phyloP scores from a whole-genome alignment of 192 early-diverging fungal species.

The Irineochytrium annulatum region DNA sequence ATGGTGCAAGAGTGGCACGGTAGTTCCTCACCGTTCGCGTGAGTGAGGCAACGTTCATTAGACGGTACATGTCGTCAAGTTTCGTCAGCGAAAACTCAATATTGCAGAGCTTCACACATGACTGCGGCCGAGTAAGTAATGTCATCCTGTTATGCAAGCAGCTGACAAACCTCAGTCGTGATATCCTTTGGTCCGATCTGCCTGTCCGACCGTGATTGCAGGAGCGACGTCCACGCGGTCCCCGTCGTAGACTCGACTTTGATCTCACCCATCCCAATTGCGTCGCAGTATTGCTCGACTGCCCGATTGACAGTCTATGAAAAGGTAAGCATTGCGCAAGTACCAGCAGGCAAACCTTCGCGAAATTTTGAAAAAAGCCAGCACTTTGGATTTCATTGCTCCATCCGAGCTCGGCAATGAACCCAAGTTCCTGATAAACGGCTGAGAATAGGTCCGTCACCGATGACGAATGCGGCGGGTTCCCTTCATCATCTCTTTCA shows the following conservation, averaged over 20 bases:
- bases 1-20: slow-evolving; percentile 27
- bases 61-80: slow-evolving; percentile 50
- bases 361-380: slow-evolving; percentile 49
- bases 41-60: slow-evolving; percentile 46
- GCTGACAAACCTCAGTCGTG: slow-evolving; percentile 32
- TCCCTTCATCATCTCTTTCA: slow-evolving; percentile 1
- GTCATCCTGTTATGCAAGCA: neutral
- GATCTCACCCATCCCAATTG: slow-evolving; percentile 42
- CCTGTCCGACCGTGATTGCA: slow-evolving; percentile 9
- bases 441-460: slow-evolving; percentile 49
- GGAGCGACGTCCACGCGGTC: slow-evolving; percentile 4
- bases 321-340: neutral
- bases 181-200: slow-evolving; percentile 42
- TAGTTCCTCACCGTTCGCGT: slow-evolving; percentile 34
- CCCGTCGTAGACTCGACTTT: slow-evolving; percentile 11
- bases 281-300: slow-evolving; percentile 55
- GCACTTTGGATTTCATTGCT: slow-evolving; percentile 45
- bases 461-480: slow-evolving; percentile 34
- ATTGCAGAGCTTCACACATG: slow-evolving; percentile 56
- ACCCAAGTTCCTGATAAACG: slow-evolving; percentile 45
- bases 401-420: slow-evolving; percentile 50
- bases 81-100: slow-evolving; percentile 48
- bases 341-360: slow-evolving; percentile 18
- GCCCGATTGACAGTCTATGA: slow-evolving; percentile 38
- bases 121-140: slow-evolving; percentile 16